Conservation (phyloP, 2,329 filamentous ascomycete species). For the Metarhizium guizhouense region DNA sequence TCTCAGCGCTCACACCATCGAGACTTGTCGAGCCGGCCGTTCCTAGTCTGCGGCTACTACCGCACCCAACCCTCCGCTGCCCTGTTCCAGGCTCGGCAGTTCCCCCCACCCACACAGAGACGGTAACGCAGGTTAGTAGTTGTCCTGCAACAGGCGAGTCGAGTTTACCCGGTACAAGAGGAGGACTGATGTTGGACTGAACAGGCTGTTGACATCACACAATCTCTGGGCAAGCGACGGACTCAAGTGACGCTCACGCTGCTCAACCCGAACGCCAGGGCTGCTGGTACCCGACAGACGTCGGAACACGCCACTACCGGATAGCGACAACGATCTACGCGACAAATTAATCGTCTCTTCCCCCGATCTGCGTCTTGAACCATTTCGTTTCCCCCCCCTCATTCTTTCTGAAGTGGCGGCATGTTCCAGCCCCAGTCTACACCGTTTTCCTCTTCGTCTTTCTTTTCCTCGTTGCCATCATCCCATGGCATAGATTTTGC, state of each 20-base stretch:
- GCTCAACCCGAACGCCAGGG: neutral
- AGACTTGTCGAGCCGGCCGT: neutral
- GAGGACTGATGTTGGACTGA: neutral
- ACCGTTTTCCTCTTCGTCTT: conserved; percentile 36
- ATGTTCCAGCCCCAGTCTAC: conserved; percentile 49
- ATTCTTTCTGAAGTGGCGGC: conserved; percentile 15
- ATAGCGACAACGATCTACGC: neutral
- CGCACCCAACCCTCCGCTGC: conserved; percentile 4
- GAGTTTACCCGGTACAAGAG: neutral
- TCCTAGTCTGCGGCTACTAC: conserved; percentile 7
- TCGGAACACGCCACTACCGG: neutral
- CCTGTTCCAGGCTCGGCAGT: neutral
- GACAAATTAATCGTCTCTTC: neutral
- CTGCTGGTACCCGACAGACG: conserved; percentile 4
- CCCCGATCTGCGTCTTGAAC: neutral
- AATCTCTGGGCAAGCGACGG: neutral
- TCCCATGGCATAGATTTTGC: conserved; percentile 29
- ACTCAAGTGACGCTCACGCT: neutral
- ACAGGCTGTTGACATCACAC: conserved; percentile 3
- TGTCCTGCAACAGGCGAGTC: neutral
- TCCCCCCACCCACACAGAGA: conserved; percentile 1
- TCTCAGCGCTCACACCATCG: neutral
- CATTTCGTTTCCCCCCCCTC: neutral
- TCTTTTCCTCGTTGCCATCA: conserved; percentile 17
- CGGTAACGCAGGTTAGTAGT: neutral